These are phyloP conservation scores for Pisolithus sp. DNA, from an alignment of 768 basidiomycete species.

Conservation along the genomic window DNA sequence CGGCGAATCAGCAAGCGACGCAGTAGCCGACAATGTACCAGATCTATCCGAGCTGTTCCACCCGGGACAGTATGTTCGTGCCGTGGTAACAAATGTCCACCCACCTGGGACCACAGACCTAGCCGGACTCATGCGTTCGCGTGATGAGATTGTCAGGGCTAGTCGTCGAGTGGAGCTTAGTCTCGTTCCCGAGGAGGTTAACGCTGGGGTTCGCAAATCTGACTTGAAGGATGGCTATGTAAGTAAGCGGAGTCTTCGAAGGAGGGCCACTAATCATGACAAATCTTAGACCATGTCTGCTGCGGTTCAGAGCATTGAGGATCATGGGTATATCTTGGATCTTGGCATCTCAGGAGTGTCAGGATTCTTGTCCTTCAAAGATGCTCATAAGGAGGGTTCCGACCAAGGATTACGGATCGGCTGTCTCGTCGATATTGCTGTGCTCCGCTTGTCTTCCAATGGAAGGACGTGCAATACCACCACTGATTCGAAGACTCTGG, in stretches of 20 bases:
- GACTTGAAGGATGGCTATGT: slow-evolving; percentile 77
- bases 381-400: slow-evolving; percentile 40
- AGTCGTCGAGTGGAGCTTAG: slow-evolving; percentile 82
- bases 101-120: slow-evolving; percentile 57
- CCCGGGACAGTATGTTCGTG: slow-evolving; percentile 82
- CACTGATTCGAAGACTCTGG: slow-evolving; percentile 42
- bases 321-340: slow-evolving; percentile 90
- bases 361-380: slow-evolving; percentile 81
- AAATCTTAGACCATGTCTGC: slow-evolving; percentile 60
- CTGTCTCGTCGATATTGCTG: slow-evolving; percentile 57
- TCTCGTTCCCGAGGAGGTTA: slow-evolving; percentile 78
- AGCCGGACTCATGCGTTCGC: slow-evolving; percentile 50
- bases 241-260: slow-evolving; percentile 30
- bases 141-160: slow-evolving; percentile 60
- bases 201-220: slow-evolving; percentile 67
- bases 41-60: slow-evolving; percentile 71
- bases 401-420: slow-evolving; percentile 50
- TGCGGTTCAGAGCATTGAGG: slow-evolving; percentile 79
- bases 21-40: slow-evolving; percentile 38
- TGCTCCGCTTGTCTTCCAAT: slow-evolving; percentile 65
- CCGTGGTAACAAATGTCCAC: slow-evolving; percentile 65
- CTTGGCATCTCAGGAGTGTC: slow-evolving; percentile 73
- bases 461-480: slow-evolving; percentile 73
- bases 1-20: slow-evolving; percentile 38
- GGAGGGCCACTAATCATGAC: not conserved